Evolutionary conservation across 495 filamentous ascomycete species (phyloP).

Genomic region (Geopyxis carbonaria): DNA sequence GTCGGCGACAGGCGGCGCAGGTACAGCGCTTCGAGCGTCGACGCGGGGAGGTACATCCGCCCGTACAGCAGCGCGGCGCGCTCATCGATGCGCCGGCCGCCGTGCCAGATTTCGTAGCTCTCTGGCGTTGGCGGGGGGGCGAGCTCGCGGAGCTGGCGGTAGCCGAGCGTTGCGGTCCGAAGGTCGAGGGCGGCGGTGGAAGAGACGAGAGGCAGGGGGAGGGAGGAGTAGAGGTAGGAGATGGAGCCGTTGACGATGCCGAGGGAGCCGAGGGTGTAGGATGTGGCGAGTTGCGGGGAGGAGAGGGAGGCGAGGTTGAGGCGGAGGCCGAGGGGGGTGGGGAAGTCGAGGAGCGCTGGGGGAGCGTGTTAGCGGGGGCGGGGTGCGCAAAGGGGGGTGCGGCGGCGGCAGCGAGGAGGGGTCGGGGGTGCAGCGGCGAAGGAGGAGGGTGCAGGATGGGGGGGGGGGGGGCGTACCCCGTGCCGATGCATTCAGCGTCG

Average conservation of each 20-base stretch:
- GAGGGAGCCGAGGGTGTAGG: constrained; percentile 19
- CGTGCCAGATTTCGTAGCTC: constrained; percentile 24
- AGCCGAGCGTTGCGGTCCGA: constrained; percentile 48
- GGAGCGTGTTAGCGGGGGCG: constrained; percentile 1
- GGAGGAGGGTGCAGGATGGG: constrained; percentile 36
- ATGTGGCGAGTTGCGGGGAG: constrained; percentile 42
- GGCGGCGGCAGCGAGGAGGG: too few species aligned
- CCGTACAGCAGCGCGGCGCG: constrained; percentile 68
- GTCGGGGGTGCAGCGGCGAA: too few species aligned
- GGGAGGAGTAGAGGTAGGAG: constrained; percentile 18
- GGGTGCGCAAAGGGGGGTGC: too few species aligned
- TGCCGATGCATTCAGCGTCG: constrained; percentile 68
- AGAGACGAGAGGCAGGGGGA: constrained; percentile 8
- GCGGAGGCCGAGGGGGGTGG: constrained; percentile 54
- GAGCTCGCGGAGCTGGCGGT: constrained; percentile 45
- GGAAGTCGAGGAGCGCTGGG: constrained; percentile 38
- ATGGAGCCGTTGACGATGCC: constrained; percentile 18
- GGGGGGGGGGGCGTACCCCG: constrained; percentile 38
- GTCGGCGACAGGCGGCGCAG: constrained; percentile 64
- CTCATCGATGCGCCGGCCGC: constrained; percentile 18
- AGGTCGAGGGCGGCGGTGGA: constrained; percentile 35
- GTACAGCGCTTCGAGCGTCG: constrained; percentile 74
- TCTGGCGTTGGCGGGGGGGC: constrained; percentile 31
- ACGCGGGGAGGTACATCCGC: constrained; percentile 67
- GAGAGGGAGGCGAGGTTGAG: constrained; percentile 79